Conservation (phyloP, 2,329 filamentous ascomycete species). For the Pseudogymnoascus sp. region DNA sequence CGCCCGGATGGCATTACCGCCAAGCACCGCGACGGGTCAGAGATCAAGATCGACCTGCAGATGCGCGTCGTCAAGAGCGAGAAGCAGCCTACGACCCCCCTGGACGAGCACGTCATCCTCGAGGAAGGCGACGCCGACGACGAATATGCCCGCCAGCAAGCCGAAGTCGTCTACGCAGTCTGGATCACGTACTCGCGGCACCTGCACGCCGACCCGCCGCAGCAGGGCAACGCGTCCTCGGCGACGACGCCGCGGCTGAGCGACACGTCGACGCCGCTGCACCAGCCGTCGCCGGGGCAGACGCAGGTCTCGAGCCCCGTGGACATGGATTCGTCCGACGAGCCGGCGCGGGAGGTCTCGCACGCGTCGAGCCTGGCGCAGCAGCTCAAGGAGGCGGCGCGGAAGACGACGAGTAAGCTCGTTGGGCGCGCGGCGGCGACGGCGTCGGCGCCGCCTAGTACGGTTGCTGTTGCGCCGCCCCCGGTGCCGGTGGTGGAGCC, state of each 20-base stretch:
- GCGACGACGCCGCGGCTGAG: slow-evolving; percentile 56
- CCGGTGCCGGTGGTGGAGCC: slow-evolving; percentile 21
- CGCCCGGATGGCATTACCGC: slow-evolving; percentile 78
- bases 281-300: slow-evolving; percentile 72
- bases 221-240: slow-evolving; percentile 44
- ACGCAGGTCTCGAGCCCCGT: slow-evolving; percentile 49
- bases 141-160: slow-evolving; percentile 44
- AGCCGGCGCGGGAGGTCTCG: slow-evolving; percentile 32
- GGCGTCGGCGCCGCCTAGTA: slow-evolving; percentile 13
- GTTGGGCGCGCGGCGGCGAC: slow-evolving; percentile 28
- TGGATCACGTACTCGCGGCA: slow-evolving; percentile 97
- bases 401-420: slow-evolving; percentile 46
- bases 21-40: slow-evolving; percentile 80
- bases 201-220: slow-evolving; percentile 59
- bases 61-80: slow-evolving; percentile 94
- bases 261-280: slow-evolving; percentile 61
- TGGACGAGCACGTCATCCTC: slow-evolving; percentile 55
- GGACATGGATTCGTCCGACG: slow-evolving; percentile 46
- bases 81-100: slow-evolving; percentile 43
- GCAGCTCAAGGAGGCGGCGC: slow-evolving; percentile 49
- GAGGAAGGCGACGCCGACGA: slow-evolving; percentile 50
- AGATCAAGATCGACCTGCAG: slow-evolving; percentile 90
- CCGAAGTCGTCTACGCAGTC: slow-evolving; percentile 84
- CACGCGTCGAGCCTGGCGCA: slow-evolving; percentile 43
- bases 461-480: slow-evolving; percentile 24